phyloP scores from a whole-genome alignment of 2,329 filamentous ascomycete genomes.

The Stemphylium lycopersici region DNA sequence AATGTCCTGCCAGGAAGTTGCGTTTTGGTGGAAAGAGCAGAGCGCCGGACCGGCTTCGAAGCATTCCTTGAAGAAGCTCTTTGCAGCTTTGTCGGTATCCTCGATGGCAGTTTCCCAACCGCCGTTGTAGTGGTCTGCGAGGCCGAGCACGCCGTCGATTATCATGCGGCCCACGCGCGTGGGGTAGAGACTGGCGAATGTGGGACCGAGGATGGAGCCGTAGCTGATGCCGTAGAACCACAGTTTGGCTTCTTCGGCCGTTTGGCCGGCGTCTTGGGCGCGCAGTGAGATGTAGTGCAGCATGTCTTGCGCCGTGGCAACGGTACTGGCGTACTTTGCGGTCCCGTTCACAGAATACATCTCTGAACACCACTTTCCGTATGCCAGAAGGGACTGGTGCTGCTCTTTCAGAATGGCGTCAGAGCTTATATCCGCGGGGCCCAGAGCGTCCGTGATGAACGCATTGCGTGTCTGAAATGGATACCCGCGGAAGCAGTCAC shows the following conservation, averaged over 20 bases:
- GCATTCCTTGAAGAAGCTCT: conserved; percentile 62
- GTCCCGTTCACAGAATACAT: conserved; percentile 23
- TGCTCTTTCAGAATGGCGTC: neutral
- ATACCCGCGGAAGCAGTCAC: conserved; percentile 16
- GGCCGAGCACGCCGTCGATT: conserved; percentile 52
- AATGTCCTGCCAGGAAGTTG: conserved; percentile 17
- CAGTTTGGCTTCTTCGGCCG: conserved; percentile 39
- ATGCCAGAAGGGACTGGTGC: conserved; percentile 9
- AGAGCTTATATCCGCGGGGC: neutral
- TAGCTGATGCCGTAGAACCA: conserved; percentile 53
- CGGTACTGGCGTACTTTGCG: conserved; percentile 38
- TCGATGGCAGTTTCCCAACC: conserved; percentile 45
- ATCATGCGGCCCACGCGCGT: conserved; percentile 51
- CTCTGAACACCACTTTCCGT: conserved; percentile 29
- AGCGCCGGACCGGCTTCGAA: conserved; percentile 52
- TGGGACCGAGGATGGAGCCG: conserved; percentile 55
- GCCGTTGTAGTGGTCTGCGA: conserved; percentile 56
- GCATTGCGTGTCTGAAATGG: neutral
- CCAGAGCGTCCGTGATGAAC: neutral
- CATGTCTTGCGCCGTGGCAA: conserved; percentile 40
- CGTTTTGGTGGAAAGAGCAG: conserved; percentile 25
- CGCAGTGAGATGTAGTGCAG: conserved; percentile 32
- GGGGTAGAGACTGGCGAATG: conserved; percentile 55
- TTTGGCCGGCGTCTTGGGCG: conserved; percentile 22
- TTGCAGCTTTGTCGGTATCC: conserved; percentile 62